Conservation (phyloP, 768 basidiomycete species). For the Lactarius akahatsu region DNA sequence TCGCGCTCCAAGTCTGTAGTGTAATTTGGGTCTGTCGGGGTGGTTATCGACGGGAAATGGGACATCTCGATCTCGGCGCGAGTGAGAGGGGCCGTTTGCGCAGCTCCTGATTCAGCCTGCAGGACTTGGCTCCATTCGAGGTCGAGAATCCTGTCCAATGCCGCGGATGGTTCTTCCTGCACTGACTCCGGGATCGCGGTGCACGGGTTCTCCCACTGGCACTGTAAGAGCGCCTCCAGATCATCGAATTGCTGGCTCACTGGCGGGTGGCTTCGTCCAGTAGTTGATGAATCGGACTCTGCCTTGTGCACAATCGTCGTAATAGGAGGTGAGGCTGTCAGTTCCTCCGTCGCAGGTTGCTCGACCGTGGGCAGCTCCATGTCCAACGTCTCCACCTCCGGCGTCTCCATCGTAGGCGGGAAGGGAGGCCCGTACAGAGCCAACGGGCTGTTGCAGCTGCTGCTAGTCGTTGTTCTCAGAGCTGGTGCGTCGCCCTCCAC, state of each 20-base stretch:
- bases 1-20: neutral
- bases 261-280: neutral
- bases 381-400: neutral
- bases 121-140: neutral
- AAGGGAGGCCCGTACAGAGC: neutral
- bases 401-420: slow-evolving; percentile 2
- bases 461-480: neutral
- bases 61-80: slow-evolving; percentile 9
- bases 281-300: neutral
- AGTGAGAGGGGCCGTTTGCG: neutral
- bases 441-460: neutral
- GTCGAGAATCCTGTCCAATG: slow-evolving; percentile 3
- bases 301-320: neutral
- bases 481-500: neutral
- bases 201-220: neutral
- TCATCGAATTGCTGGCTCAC: neutral
- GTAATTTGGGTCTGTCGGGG: neutral
- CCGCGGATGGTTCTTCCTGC: neutral
- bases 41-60: neutral
- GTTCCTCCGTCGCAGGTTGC: neutral
- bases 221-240: neutral
- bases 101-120: neutral
- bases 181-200: neutral
- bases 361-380: neutral
- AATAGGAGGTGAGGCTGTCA: neutral